A percentile compares a stretch with the other conserved stretches of the same genome.
phyloP scores from a whole-genome alignment of 1,284 basidiomycete genomes.

The Cutaneotrichosporon sp. region DNA sequence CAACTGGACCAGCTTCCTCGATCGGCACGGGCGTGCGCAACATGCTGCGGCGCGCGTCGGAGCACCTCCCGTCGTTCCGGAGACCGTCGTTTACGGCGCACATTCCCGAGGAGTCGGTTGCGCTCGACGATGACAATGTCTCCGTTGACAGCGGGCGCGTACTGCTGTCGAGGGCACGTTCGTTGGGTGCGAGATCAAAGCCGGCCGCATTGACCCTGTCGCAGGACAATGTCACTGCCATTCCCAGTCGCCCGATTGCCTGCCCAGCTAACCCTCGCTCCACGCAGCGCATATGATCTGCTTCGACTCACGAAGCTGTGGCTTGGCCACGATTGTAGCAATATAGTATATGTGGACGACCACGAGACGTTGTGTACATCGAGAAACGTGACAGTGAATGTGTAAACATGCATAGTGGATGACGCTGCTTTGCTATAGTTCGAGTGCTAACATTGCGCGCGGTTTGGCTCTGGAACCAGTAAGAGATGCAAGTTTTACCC shows the following conservation, averaged over 20 bases:
- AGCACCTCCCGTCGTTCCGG: constrained; percentile 35
- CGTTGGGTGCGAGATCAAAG: constrained; percentile 8
- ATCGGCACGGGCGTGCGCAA: constrained; percentile 23
- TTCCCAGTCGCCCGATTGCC: constrained; percentile 4
- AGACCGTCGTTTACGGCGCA: constrained; percentile 23
- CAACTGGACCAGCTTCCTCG: neutral
- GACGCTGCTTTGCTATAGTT: neutral
- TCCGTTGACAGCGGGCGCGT: constrained; percentile 4
- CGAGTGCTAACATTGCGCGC: neutral
- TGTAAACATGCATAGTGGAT: neutral
- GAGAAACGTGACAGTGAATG: neutral
- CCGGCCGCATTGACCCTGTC: neutral
- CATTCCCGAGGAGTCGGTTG: constrained; percentile 3
- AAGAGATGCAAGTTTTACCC: neutral
- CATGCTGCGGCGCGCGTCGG: constrained; percentile 41
- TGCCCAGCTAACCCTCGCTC: neutral
- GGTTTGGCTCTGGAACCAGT: neutral
- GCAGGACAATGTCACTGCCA: neutral
- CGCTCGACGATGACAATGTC: constrained; percentile 1
- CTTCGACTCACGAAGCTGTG: neutral
- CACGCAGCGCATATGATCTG: neutral
- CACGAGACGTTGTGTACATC: neutral
- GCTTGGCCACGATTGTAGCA: neutral
- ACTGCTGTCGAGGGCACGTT: constrained; percentile 12
- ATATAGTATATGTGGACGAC: neutral